These are phyloP conservation scores for Astragalus membranaceus DNA, from an alignment of 306 rosid species.

Conservation along the genomic window DNA sequence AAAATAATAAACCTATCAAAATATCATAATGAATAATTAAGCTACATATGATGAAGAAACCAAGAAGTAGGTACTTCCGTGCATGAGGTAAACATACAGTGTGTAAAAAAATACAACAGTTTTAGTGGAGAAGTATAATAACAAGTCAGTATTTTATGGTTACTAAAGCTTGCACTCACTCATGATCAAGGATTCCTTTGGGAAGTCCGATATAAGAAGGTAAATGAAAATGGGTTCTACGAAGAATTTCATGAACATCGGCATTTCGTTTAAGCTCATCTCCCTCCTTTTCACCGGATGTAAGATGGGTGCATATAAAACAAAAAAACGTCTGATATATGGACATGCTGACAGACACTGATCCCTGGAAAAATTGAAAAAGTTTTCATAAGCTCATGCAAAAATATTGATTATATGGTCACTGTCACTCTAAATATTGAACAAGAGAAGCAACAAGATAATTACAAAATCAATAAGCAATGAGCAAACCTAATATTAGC, in stretches of 20 bases:
- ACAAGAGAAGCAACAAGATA: background rate
- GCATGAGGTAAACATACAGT: background rate
- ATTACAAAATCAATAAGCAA: background rate
- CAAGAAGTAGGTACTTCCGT: background rate
- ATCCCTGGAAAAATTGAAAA: conserved; percentile 59
- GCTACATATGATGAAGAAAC: conserved; percentile 7
- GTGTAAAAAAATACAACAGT: background rate
- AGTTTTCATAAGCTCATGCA: conserved; percentile 8
- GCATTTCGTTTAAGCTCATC: conserved; percentile 76
- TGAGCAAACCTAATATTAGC: background rate
- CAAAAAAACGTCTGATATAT: conserved; percentile 92
- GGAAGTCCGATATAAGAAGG: conserved; percentile 59
- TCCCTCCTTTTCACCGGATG: conserved; percentile 83
- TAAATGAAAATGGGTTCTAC: conserved; percentile 76
- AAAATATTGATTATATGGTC: conserved; percentile 1
- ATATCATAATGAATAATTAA: background rate
- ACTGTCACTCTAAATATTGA: background rate
- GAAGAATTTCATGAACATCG: conserved; percentile 76
- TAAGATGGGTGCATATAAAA: conserved; percentile 86
- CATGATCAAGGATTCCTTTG: conserved; percentile 63
- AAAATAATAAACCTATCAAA: background rate
- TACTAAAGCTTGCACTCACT: conserved; percentile 53
- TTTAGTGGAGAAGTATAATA: background rate
- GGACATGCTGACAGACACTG: conserved; percentile 97
- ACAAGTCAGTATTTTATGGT: background rate